Percentiles rank a stretch among this genome's conserved stretches.
These are phyloP conservation scores for Lachnellula subtilissima DNA, from an alignment of 2,329 filamentous ascomycete species.

Conservation along the genomic window DNA sequence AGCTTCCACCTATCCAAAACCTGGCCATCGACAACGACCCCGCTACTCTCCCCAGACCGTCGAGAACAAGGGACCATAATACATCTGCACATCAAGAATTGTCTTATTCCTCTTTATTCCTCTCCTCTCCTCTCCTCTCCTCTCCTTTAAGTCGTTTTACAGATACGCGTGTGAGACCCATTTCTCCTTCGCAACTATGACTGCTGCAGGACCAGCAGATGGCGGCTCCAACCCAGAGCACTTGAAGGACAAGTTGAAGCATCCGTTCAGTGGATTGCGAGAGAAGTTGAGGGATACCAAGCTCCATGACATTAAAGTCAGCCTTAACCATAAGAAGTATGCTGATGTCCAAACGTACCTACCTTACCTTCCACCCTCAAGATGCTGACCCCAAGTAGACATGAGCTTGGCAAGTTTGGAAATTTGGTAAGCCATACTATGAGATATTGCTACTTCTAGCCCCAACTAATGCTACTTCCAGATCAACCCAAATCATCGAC, in stretches of 20 bases:
- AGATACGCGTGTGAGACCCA: neutral
- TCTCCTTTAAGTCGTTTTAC: neutral
- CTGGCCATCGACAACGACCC: no score
- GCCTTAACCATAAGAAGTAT: conserved; percentile 56
- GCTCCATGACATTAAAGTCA: conserved; percentile 53
- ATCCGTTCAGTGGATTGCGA: conserved; percentile 40
- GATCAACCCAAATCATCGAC: conserved; percentile 83
- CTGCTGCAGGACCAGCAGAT: conserved; percentile 23
- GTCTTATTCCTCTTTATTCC: neutral
- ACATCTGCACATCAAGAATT: neutral
- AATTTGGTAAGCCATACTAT: conserved; percentile 47
- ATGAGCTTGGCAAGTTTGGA: conserved; percentile 58
- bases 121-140: neutral
- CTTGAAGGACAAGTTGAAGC: conserved; percentile 43
- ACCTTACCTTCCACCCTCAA: neutral
- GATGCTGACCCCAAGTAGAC: conserved; percentile 30
- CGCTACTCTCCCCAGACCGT: neutral
- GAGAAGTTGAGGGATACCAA: conserved; percentile 52
- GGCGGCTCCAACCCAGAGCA: conserved; percentile 24
- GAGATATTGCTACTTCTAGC: neutral
- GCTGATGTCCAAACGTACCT: conserved; percentile 4
- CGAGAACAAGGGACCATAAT: no score
- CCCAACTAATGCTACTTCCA: conserved; percentile 8
- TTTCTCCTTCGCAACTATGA: conserved; percentile 15
- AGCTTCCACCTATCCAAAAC: neutral